Evolutionary conservation across 2,329 filamentous ascomycete species (phyloP).

Genomic region (Alternaria longipes): DNA sequence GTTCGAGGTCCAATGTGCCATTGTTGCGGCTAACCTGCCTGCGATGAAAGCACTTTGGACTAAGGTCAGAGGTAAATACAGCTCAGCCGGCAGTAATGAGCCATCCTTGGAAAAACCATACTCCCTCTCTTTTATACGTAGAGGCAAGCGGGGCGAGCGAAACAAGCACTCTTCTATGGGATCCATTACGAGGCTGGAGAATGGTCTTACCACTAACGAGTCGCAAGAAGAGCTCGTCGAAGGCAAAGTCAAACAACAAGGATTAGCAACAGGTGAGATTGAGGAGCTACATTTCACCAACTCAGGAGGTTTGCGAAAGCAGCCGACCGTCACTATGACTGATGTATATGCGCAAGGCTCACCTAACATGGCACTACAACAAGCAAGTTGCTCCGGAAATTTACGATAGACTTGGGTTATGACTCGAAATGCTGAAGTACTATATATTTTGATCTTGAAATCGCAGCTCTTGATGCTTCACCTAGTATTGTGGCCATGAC

Average conservation of each 20-base stretch:
- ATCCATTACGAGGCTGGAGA: neutral
- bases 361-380: neutral
- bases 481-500: neutral
- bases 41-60: slow-evolving; percentile 10
- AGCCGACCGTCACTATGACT: neutral
- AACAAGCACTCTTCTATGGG: neutral
- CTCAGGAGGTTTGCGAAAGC: too few species aligned
- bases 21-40: slow-evolving; percentile 9
- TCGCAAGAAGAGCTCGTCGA: slow-evolving; percentile 4
- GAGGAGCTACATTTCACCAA: neutral
- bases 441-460: neutral
- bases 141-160: neutral
- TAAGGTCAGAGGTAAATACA: neutral
- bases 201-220: neutral
- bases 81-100: neutral
- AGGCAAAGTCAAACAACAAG: neutral
- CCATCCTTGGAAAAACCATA: neutral
- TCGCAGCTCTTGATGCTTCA: neutral
- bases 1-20: slow-evolving; percentile 12
- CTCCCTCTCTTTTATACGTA: neutral
- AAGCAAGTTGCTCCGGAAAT: neutral
- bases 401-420: neutral
- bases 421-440: neutral
- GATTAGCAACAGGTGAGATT: neutral
- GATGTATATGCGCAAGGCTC: neutral